A percentile compares a stretch with the other conserved stretches of the same genome.
phyloP scores from a whole-genome alignment of 1,139 yeast genomes.

The Taphrina communis region DNA sequence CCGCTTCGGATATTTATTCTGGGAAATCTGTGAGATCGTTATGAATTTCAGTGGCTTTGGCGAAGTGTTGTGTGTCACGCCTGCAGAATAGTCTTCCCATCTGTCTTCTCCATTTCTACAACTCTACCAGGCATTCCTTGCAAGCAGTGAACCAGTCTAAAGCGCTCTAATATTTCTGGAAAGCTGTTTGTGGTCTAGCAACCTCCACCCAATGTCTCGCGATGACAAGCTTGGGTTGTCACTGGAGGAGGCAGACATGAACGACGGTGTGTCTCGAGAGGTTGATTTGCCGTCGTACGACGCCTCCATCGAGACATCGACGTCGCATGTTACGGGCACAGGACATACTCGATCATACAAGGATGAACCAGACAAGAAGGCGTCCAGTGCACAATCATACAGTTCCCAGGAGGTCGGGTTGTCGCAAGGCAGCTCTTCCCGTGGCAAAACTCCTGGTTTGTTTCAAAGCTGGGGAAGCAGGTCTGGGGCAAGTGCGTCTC shows the following conservation, averaged over 20 bases:
- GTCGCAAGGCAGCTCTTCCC: background rate
- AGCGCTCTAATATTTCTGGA: no score
- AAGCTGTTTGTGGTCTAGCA: no score
- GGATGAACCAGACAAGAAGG: slow-evolving; percentile 1
- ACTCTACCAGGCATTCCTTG: no score
- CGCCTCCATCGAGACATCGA: background rate
- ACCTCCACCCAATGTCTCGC: background rate
- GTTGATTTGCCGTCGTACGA: slow-evolving; percentile 5
- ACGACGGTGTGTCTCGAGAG: background rate
- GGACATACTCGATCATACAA: background rate
- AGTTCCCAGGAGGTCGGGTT: slow-evolving; percentile 4
- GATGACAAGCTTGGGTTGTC: background rate
- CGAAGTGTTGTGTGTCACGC: no score
- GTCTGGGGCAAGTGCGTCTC: slow-evolving; percentile 12
- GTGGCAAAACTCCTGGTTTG: background rate
- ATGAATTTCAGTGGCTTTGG: no score
- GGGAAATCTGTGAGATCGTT: no score
- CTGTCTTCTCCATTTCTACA: no score
- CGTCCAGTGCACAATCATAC: slow-evolving; percentile 14
- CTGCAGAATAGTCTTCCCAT: no score
- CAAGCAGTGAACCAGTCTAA: no score
- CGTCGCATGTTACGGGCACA: background rate
- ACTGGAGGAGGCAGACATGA: background rate
- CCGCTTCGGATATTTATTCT: no score
- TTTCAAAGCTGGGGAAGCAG: slow-evolving; percentile 12